Evolutionary conservation across 768 basidiomycete species (phyloP).

Genomic region (Omphalotus guepiniiformis): DNA sequence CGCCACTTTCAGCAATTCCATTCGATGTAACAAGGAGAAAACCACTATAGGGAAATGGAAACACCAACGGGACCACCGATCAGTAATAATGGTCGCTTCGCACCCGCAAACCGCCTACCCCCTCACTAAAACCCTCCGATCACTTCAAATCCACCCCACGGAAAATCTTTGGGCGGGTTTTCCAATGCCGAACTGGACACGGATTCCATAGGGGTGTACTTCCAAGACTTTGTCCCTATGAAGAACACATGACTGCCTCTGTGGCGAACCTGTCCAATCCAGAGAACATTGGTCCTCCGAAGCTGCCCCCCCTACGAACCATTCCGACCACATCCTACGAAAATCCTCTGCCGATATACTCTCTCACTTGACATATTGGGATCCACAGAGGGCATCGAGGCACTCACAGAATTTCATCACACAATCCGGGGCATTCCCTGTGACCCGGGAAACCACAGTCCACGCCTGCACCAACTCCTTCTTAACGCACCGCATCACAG

Average conservation of each 20-base stretch:
- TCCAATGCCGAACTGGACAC: conserved; percentile 25
- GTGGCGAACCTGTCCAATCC: conserved; percentile 19
- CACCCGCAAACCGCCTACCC: background rate
- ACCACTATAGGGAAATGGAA: background rate
- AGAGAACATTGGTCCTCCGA: conserved; percentile 20
- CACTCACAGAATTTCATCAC: conserved; percentile 17
- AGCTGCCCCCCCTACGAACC: conserved; percentile 18
- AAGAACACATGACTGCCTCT: conserved; percentile 21
- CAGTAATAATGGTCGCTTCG: background rate
- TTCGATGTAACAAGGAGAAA: background rate
- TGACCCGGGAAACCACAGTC: background rate
- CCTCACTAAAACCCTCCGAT: background rate
- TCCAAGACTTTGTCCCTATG: conserved; percentile 15
- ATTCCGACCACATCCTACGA: conserved; percentile 14
- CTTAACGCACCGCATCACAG: background rate
- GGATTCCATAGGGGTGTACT: conserved; percentile 25
- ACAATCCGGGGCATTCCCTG: conserved; percentile 17
- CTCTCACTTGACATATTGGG: conserved; percentile 16
- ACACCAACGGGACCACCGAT: background rate
- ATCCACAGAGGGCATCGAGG: conserved; percentile 17
- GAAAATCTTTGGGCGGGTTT: conserved; percentile 20
- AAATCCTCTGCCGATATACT: conserved; percentile 9
- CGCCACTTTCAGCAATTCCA: background rate
- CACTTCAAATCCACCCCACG: conserved; percentile 6
- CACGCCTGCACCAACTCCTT: background rate